Conservation (phyloP, 192 early-diverging fungal genomes). For the Entomortierella beljakovae region DNA sequence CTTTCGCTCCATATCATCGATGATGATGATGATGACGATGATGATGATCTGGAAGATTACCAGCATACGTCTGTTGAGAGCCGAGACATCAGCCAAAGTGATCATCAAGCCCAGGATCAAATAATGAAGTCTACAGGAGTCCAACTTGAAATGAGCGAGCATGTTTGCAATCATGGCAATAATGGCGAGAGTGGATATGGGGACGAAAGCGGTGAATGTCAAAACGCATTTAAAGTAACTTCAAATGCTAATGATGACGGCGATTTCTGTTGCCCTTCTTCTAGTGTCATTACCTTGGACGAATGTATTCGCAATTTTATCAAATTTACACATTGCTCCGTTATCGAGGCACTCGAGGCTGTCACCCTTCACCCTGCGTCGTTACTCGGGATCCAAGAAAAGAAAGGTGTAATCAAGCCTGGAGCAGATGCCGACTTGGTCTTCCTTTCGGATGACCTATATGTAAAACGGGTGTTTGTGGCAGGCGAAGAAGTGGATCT, state of each 20-base stretch:
- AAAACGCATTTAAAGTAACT: too few relatives aligned
- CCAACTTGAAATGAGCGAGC: slow-evolving; percentile 19
- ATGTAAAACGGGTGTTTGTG: slow-evolving; percentile 75
- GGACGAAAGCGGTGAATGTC: background rate
- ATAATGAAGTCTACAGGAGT: background rate
- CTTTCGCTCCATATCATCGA: slow-evolving; percentile 27
- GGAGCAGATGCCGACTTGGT: slow-evolving; percentile 85
- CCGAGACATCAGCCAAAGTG: background rate
- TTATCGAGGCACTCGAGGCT: slow-evolving; percentile 83
- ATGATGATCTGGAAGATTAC: background rate
- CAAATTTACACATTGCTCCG: slow-evolving; percentile 78
- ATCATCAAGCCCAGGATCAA: background rate
- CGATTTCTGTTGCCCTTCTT: slow-evolving; percentile 53
- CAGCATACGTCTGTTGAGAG: background rate
- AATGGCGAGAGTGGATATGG: background rate
- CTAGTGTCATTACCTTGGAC: slow-evolving; percentile 72
- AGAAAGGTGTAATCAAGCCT: slow-evolving; percentile 76
- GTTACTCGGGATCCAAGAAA: slow-evolving; percentile 75
- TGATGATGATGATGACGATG: slow-evolving; percentile 12
- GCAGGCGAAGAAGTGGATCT: slow-evolving; percentile 70
- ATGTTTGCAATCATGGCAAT: slow-evolving; percentile 9
- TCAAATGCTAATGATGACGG: slow-evolving; percentile 37
- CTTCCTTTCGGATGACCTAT: slow-evolving; percentile 74
- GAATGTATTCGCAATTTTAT: slow-evolving; percentile 84
- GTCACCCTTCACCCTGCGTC: slow-evolving; percentile 85